These are phyloP conservation scores for Penicillium thymicola DNA, from an alignment of 2,329 filamentous ascomycete species.

Conservation along the genomic window DNA sequence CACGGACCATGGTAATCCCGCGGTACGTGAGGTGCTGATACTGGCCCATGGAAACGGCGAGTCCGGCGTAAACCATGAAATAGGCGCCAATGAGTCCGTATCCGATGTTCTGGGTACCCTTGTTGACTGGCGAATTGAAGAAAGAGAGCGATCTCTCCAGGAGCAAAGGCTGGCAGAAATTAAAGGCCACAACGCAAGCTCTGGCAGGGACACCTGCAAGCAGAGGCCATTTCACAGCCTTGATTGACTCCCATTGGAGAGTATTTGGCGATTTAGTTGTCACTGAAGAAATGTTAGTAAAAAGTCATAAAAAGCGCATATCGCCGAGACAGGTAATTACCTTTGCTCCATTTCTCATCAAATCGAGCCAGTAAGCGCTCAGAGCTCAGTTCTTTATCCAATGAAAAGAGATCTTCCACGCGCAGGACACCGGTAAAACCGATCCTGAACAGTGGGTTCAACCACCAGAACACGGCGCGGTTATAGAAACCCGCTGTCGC, in stretches of 20 bases:
- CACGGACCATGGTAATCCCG: constrained; percentile 43
- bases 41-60: constrained; percentile 33
- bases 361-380: constrained; percentile 40
- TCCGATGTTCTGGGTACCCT: constrained; percentile 33
- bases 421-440: constrained; percentile 47
- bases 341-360: constrained; percentile 40
- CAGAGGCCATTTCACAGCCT: constrained; percentile 34
- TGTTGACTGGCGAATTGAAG: constrained; percentile 28
- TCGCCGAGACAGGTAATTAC: constrained; percentile 19
- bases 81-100: constrained; percentile 47
- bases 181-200: constrained; percentile 36
- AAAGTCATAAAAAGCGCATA: background rate
- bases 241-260: constrained; percentile 30
- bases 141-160: constrained; percentile 37
- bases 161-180: constrained; percentile 39
- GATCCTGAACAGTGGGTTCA: constrained; percentile 50
- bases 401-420: constrained; percentile 44
- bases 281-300: constrained; percentile 23
- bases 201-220: constrained; percentile 33
- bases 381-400: constrained; percentile 47
- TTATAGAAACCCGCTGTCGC: constrained; percentile 52
- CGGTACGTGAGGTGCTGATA: constrained; percentile 45
- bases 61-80: constrained; percentile 42
- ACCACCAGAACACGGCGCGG: constrained; percentile 52
- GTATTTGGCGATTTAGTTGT: constrained; percentile 26